These are phyloP conservation scores for Salinomyces thailandicus DNA, from an alignment of 2,329 filamentous ascomycete genomes.

Conservation along the genomic window DNA sequence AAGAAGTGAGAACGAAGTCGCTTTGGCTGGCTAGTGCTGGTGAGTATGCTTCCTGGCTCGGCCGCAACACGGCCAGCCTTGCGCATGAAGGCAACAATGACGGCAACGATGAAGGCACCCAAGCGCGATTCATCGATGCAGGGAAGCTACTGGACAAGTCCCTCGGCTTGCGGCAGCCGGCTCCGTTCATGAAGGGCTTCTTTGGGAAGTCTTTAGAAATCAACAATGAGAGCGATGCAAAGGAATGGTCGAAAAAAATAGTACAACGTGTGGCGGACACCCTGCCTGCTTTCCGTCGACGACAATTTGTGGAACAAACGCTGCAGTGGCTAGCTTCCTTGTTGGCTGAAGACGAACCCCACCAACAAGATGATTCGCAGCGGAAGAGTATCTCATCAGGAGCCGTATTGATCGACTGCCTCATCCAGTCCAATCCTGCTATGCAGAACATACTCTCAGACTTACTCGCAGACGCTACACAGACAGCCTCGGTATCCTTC, in stretches of 20 bases:
- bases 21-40: conserved; percentile 57
- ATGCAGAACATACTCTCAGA: conserved; percentile 10
- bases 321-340: conserved; percentile 18
- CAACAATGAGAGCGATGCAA: not conserved
- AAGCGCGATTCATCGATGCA: not conserved
- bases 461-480: conserved; percentile 16
- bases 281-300: conserved; percentile 26
- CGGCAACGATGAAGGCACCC: not conserved
- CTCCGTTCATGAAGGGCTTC: conserved; percentile 11
- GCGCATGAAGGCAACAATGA: too few species aligned
- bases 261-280: too few species aligned
- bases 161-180: conserved; percentile 59
- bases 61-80: conserved; percentile 45
- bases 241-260: too few species aligned
- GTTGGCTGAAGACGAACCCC: not conserved
- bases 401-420: not conserved
- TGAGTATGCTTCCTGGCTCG: conserved; percentile 62
- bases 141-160: conserved; percentile 42
- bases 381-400: not conserved
- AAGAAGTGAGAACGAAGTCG: conserved; percentile 35
- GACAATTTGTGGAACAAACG: conserved; percentile 30
- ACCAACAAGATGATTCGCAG: not conserved
- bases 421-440: not conserved
- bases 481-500: conserved; percentile 13
- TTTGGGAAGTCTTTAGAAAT: not conserved